phyloP scores from a whole-genome alignment of 176 grass and related monocot genomes.

The Bothriochloa decipiens region DNA sequence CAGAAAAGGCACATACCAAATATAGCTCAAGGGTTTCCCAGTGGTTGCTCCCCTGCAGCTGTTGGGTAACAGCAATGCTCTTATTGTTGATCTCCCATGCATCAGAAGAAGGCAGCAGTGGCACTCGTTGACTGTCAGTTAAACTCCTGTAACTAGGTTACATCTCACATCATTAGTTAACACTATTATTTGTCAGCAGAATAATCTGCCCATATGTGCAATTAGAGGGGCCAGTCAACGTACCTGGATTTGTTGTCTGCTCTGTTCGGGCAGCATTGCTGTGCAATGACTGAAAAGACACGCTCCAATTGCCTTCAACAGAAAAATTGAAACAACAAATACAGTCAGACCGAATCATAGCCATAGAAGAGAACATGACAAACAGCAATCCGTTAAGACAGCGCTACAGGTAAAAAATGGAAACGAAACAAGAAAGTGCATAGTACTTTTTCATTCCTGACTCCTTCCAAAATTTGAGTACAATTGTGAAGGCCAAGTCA shows the following conservation, averaged over 20 bases:
- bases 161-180: background rate
- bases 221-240: conserved; percentile 23
- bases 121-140: conserved; percentile 47
- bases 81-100: conserved; percentile 47
- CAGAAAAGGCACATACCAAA: too few species aligned
- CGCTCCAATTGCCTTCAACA: conserved; percentile 78
- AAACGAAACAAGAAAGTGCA: conserved; percentile 22
- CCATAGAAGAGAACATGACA: conserved; percentile 10
- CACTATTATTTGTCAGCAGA: background rate
- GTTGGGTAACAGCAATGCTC: conserved; percentile 48
- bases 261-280: conserved; percentile 73
- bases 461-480: conserved; percentile 88
- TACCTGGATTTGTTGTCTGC: conserved; percentile 47
- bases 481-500: conserved; percentile 80
- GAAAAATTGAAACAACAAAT: conserved; percentile 17
- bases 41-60: conserved; percentile 68
- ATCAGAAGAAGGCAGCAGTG: conserved; percentile 62
- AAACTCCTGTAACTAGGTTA: conserved; percentile 58
- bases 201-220: background rate
- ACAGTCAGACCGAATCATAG: conserved; percentile 29
- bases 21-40: conserved; percentile 91
- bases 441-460: conserved; percentile 74
- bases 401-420: background rate
- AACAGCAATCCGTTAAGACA: conserved; percentile 23
- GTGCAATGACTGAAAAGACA: conserved; percentile 78